Evolutionary conservation across 495 filamentous ascomycete species (phyloP), one percentile per base, ranked within the genome.

Genomic region (Tuber magnatum): DNA sequence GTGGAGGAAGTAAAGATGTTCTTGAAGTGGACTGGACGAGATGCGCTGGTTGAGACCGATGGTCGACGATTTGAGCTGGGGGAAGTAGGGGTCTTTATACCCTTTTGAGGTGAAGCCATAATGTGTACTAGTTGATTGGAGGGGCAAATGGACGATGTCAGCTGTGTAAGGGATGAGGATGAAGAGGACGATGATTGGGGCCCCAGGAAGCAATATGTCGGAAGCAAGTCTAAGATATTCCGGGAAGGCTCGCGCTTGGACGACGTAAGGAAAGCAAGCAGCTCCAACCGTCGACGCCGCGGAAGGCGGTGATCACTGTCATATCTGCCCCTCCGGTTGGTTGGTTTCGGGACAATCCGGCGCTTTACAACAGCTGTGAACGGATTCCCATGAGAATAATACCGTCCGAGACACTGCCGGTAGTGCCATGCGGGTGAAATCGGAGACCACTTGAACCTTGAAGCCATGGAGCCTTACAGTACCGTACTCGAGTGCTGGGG

Each of bases 231-330:
- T 70, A 80, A 81, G 71, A 68, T 70, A 75, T 71, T 80, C 78
- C 79, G 79, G 79, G 79, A 80, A 71, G 80, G 73, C 74, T 81
- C 79, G 79, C 78, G 79, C 68, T 78, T 73, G 74, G 42, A 80
- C 40, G 71, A 40, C 73, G 71, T 74, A 80, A 61, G 77, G 70
- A 69, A 73, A 76, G 77, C 71, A 61, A 74, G 48, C 46, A 77
- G 75, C 71, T 78, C 75, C 70, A 76, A 74, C 78, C 78, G 78
- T 80, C 76, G 72, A 74, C 70, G 78, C 69, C 73, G 71, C 78
- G 46, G 56, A 28, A 61, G 76, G 78, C 65, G 70, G 71, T 74
- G 78, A 79, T 79, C 73, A 38, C 77, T 76, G 74, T 79, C 76
- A 78, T 75, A 71, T 48, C 48, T 32, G 44, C 51, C 73, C 42